Evolutionary conservation across 352 stramenopile genomes (phyloP), one percentile per base, ranked within the genome.

Genomic region (Phytophthora pistaciae): DNA sequence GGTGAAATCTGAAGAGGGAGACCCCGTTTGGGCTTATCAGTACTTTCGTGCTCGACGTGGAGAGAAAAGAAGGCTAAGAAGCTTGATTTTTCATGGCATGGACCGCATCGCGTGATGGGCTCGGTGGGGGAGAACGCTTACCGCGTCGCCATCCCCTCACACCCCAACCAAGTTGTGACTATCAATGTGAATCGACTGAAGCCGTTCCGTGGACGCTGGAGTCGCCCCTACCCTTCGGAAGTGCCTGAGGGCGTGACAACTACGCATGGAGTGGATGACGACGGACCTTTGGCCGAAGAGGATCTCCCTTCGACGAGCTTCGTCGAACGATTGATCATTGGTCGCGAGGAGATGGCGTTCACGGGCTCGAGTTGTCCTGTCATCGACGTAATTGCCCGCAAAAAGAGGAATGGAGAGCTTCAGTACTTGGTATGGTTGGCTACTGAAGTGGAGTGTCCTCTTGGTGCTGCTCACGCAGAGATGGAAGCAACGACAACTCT

Each of bases 51-150:
- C 18, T 1, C 16, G 20, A 4, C 13, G n/a, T n/a, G 64, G 13
- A 56, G 48, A 0, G 36, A 64, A 7, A 38, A 11, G 6, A 16
- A 50, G 3, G 57, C 56, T 6, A 65, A 71, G 25, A 61, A 71
- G 38, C n/a, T 65, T 1, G 56, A 36, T 1, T 71, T 61, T 48
- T 42, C 56, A 5, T 70, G 64, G 48, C 56, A 71, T 27, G 64
- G 64, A 40, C 56, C 56, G 1, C 54, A 62, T 16, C 20, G 56
- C 5, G 21, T 62, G 4, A 1, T 53, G 5, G 56, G 13, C 0
- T 42, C 49, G 3, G 38, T 53, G n/a, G 56, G 56, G 0, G 38
- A 53, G 16, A 62, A 62, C 6, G 18, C 38, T 11, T 62, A 62
- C 38, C 38, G 23, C 0, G 18, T 62, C 0, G 56, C 49, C 5